phyloP scores from a whole-genome alignment of 306 rosid species.

The Vigna mungo region DNA sequence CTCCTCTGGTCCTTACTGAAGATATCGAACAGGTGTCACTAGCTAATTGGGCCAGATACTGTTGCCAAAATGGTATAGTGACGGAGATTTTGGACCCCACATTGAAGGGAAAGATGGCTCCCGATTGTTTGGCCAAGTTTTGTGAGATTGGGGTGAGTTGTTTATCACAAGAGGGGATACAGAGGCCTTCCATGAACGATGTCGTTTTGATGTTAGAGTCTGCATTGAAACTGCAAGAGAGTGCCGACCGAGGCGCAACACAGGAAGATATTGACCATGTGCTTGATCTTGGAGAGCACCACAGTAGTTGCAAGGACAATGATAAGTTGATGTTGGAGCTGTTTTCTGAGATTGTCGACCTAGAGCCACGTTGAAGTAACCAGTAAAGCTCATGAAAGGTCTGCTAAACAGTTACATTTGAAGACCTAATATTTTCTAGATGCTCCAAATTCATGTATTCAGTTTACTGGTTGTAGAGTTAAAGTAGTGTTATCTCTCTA shows the following conservation, averaged over 20 bases:
- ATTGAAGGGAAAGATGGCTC: constrained; percentile 44
- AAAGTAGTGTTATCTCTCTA: too few species aligned
- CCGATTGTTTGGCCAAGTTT: constrained; percentile 49
- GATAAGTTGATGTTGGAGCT: too few species aligned
- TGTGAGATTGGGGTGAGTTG: constrained; percentile 55
- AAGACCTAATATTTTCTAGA: too few species aligned
- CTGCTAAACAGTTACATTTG: too few species aligned
- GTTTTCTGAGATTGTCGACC: not conserved
- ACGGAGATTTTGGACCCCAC: constrained; percentile 56
- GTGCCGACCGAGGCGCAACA: constrained; percentile 40
- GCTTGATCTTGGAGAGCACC: too few species aligned
- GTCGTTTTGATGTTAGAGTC: constrained; percentile 62
- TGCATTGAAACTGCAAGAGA: constrained; percentile 64
- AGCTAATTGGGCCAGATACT: constrained; percentile 53
- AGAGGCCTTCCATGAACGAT: constrained; percentile 71
- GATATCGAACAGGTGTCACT: constrained; percentile 52
- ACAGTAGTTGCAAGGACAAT: too few species aligned
- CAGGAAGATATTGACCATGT: not conserved
- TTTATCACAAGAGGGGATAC: constrained; percentile 52
- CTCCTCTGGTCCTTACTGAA: constrained; percentile 32
- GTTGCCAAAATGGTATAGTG: constrained; percentile 33
- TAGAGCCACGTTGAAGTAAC: not conserved
- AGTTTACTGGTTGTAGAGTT: too few species aligned
- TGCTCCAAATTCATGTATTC: too few species aligned
- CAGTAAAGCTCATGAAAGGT: not conserved